Evolutionary conservation across 1,139 yeast genomes (phyloP), one percentile per base, ranked within the genome.

Genomic region (Zygosaccharomyces pseudobailii): DNA sequence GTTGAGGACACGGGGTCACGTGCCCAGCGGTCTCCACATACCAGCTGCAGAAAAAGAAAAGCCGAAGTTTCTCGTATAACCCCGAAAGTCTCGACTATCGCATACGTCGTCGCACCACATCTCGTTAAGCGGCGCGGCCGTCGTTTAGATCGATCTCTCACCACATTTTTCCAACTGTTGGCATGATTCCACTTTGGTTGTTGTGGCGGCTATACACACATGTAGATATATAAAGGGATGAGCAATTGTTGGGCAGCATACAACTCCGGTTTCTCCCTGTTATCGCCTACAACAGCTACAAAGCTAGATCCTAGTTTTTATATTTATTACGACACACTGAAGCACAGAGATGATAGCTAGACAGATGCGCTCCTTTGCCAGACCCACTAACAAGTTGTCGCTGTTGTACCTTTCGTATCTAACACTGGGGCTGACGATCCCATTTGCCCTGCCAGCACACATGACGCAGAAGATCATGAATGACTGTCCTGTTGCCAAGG

Each of bases 401-500:
- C n/a, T 46, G 36, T 13, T 48, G n/a, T 48, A 48, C 36, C 42
- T 48, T 19, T 40, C 49, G 36, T 63, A 63, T 48, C 42, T 64
- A 24, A 50, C 61, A 19, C 38, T 63, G 32, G 61, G 63, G 25
- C 47, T 64, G 32, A 55, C 62, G 22, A 31, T 59, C 28, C 68
- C 68, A 5, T 64, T 64, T 45, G 45, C 53, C 5, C 37, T 61
- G 21, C 64, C 68, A 6, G 64, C 63, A 32, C 57, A 58, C 40
- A 48, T 48, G 39, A 50, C 57, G 22, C 48, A 44, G 37, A 42
- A 45, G 45, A 42, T 45, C 41, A 31, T 48, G 25, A 46, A 40
- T 27, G 49, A 49, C 35, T 47, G 50, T 23, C 49, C 38, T 13
- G 43, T 48, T 20, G 41, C 44, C 21, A 56, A 52, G 42, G 55